Evolutionary conservation across 805 yeast genomes (phyloP).

Genomic region (Henningerozyma blattae): DNA sequence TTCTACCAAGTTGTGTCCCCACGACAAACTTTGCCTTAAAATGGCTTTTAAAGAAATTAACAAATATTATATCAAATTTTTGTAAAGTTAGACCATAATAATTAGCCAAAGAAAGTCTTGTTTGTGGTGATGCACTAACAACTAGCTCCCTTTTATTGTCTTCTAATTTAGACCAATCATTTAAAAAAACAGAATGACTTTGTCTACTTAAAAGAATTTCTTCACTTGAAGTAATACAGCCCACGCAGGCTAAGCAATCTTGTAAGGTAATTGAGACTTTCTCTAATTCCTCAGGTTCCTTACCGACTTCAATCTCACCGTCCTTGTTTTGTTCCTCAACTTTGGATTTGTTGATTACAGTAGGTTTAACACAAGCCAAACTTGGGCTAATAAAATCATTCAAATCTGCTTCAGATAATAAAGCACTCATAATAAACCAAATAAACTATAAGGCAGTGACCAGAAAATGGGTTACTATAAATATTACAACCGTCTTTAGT

Average conservation of each 20-base stretch:
- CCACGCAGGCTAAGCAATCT: conserved; percentile 94
- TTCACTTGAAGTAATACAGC: conserved; percentile 96
- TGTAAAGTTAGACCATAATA: conserved; percentile 43
- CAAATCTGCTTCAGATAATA: conserved; percentile 77
- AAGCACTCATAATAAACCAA: conserved; percentile 70
- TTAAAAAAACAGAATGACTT: conserved; percentile 67
- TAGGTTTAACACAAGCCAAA: conserved; percentile 88
- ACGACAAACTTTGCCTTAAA: conserved; percentile 67
- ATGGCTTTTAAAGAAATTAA: conserved; percentile 37
- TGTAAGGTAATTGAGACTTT: conserved; percentile 82
- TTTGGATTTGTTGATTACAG: conserved; percentile 25
- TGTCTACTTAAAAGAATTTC: conserved; percentile 86
- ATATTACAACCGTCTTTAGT: too few species aligned
- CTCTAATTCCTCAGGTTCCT: conserved; percentile 43
- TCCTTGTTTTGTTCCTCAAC: conserved; percentile 1
- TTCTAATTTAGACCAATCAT: conserved; percentile 33
- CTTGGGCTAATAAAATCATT: conserved; percentile 94
- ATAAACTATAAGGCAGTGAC: too few species aligned
- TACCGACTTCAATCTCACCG: conserved; percentile 56
- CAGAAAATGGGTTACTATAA: too few species aligned
- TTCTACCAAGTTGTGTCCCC: conserved; percentile 77
- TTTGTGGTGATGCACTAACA: conserved; percentile 75
- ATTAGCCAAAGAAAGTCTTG: conserved; percentile 68
- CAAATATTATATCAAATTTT: conserved; percentile 48
- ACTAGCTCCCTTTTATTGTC: conserved; percentile 33